These are phyloP conservation scores for Pythium phragmiticola DNA, from an alignment of 352 stramenopile genomes.

Conservation along the genomic window DNA sequence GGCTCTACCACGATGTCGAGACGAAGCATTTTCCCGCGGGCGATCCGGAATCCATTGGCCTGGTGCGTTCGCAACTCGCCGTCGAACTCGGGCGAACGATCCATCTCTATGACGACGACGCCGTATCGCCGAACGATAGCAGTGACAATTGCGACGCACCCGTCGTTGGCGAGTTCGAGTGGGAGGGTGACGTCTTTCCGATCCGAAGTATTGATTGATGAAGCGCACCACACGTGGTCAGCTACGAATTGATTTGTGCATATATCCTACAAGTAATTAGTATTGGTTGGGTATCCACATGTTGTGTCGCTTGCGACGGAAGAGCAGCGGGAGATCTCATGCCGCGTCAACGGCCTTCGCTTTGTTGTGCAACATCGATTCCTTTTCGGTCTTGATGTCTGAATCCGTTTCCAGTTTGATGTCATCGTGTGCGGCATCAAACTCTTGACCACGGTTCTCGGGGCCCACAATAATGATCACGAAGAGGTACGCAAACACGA, in stretches of 20 bases:
- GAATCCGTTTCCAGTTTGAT: background rate
- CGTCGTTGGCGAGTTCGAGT: conserved; percentile 54
- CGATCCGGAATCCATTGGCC: conserved; percentile 37
- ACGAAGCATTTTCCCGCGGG: conserved; percentile 44
- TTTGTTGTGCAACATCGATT: background rate
- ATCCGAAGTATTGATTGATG: conserved; percentile 39
- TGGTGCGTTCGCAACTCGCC: conserved; percentile 73
- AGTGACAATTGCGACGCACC: conserved; percentile 10
- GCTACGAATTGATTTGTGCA: background rate
- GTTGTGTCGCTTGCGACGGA: too few species aligned
- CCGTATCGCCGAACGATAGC: background rate
- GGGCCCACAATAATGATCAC: conserved; percentile 47
- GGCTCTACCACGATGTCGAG: conserved; percentile 67
- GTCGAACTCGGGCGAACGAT: conserved; percentile 68
- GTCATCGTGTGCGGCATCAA: conserved; percentile 29
- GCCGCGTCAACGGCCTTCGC: conserved; percentile 12
- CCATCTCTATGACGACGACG: conserved; percentile 39
- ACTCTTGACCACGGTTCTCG: conserved; percentile 49
- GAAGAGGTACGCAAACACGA: conserved; percentile 51
- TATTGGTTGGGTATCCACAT: too few species aligned
- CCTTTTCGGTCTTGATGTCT: background rate
- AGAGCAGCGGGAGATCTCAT: background rate
- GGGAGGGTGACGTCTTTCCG: conserved; percentile 37
- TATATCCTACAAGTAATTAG: too few species aligned
- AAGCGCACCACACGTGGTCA: conserved; percentile 20